Base-by-base conservation (phyloP, 768 basidiomycete genomes). In the Collybia sordida region DNA sequence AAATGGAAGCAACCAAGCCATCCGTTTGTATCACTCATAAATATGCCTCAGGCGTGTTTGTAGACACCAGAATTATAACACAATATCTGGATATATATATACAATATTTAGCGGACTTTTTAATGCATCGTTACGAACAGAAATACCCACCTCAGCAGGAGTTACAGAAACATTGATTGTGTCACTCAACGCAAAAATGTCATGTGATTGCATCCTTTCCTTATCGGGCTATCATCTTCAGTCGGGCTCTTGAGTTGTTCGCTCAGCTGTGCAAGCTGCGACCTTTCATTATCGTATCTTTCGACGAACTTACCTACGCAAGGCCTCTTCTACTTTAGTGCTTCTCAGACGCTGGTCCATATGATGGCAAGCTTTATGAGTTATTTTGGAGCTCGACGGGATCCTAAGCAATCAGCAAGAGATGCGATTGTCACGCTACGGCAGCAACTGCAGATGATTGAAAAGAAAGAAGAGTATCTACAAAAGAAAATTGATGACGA, bases 381-480 rank as follows among this genome's bases (percentile, higher is more conserved):
- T 66, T 96, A 89, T 75, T 93, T 99, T 67, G 88, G 86, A 11
- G 86, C 88, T 43, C 80, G 85, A 56, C 82, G 84, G 59, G 89
- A 95, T 64, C 79, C 91, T 19, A 91, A 90, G 69, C 84, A 88
- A 70, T 75, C 86, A 22, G 87, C 96, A 39, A 81, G 93, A 55
- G 92, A 97, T 65, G 92, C 97, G 42, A 99, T 99, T 67, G 89
- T 98, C 52, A 80, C 80, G 39, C 77, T 99, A 59, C 84, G 96
- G 62, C 88, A 96, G 72, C 94, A 98, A 67, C 80, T 98, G 54
- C 83, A 92, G 71, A 89, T 96, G 86, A 85, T 98, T 59, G 94
- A 98, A 82, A 99, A 98, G 92, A 98, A 96, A 78, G 97, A 98
- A 75, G 96, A 98, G 68, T 79, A 91, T 69, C 74, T 98, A 54